Evolutionary conservation across 495 filamentous ascomycete species (phyloP).

Genomic region (Aspergillus diversus): DNA sequence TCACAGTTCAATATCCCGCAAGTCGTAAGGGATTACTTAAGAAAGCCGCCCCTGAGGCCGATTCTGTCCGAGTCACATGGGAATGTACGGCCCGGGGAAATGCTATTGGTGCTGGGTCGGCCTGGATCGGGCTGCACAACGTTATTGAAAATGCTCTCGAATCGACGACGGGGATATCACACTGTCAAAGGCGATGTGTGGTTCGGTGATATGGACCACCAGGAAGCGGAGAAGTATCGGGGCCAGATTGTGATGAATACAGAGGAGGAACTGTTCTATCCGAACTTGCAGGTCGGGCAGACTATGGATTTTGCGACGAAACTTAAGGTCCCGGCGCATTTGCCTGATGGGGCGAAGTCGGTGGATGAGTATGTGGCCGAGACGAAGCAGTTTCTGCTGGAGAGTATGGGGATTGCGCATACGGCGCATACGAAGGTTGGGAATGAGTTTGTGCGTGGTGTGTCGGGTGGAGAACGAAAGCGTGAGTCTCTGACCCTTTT

Average conservation of each 20-base stretch:
- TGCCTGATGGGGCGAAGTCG: conserved; percentile 43
- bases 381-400: conserved; percentile 69
- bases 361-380: conserved; percentile 51
- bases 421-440: conserved; percentile 82
- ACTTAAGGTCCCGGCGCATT: conserved; percentile 40
- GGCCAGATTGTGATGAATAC: conserved; percentile 65
- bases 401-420: conserved; percentile 75
- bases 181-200: conserved; percentile 57
- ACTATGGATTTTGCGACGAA: conserved; percentile 67
- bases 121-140: conserved; percentile 40
- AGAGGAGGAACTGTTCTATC: conserved; percentile 69
- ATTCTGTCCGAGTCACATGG: conserved; percentile 25
- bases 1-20: conserved; percentile 25
- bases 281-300: conserved; percentile 63
- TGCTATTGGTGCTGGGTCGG: conserved; percentile 38
- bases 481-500: too few species aligned
- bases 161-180: conserved; percentile 59
- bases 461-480: conserved; percentile 84
- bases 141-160: conserved; percentile 61
- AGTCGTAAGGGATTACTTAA: conserved; percentile 11
- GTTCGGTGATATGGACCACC: conserved; percentile 58
- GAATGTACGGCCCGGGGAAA: conserved; percentile 50
- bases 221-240: conserved; percentile 58
- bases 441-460: conserved; percentile 75
- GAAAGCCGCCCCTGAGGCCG: conserved; percentile 20